Percentiles rank a stretch among this genome's conserved stretches.
These are phyloP conservation scores for Colletotrichum chlorophyti DNA, from an alignment of 2,329 filamentous ascomycete species.

Conservation along the genomic window DNA sequence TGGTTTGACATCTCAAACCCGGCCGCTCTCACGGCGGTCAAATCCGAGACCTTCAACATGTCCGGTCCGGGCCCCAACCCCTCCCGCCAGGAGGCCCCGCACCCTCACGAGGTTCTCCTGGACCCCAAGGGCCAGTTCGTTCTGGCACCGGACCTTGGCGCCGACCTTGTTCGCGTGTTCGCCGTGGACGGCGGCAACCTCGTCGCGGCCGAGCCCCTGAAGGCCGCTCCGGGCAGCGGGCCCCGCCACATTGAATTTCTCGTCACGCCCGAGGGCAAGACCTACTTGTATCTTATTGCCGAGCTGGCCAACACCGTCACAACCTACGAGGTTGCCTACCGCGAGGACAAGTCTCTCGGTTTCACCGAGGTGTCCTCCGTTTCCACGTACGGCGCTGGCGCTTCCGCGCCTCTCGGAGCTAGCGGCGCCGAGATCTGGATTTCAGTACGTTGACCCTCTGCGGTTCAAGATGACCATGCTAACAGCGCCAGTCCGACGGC, in stretches of 20 bases:
- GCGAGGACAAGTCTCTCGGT: conserved; percentile 43
- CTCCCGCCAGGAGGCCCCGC: conserved; percentile 61
- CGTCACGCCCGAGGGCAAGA: conserved; percentile 46
- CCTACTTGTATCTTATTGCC: conserved; percentile 65
- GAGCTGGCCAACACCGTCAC: conserved; percentile 66
- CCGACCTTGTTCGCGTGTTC: conserved; percentile 67
- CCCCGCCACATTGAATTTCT: conserved; percentile 71
- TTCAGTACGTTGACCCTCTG: conserved; percentile 55
- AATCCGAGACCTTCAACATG: conserved; percentile 48
- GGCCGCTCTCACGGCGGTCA: conserved; percentile 40
- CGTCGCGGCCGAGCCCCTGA: conserved; percentile 47
- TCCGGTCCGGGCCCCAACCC: conserved; percentile 44
- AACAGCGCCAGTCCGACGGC: conserved; percentile 56
- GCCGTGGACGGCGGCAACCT: conserved; percentile 55
- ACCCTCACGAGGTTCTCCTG: conserved; percentile 69
- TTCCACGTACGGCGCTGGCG: conserved; percentile 54
- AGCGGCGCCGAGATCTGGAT: conserved; percentile 63
- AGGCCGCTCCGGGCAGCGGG: conserved; percentile 60
- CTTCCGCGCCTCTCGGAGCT: conserved; percentile 46
- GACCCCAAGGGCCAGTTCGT: conserved; percentile 71
- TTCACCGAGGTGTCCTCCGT: conserved; percentile 56
- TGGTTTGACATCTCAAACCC: conserved; percentile 52
- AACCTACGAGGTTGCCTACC: conserved; percentile 63
- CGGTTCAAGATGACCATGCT: conserved; percentile 5
- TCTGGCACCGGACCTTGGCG: conserved; percentile 70